Percentiles rank a stretch among this genome's conserved stretches.
These are phyloP conservation scores for Salix caprea DNA, from an alignment of 345 rosid genomes.

Conservation along the genomic window DNA sequence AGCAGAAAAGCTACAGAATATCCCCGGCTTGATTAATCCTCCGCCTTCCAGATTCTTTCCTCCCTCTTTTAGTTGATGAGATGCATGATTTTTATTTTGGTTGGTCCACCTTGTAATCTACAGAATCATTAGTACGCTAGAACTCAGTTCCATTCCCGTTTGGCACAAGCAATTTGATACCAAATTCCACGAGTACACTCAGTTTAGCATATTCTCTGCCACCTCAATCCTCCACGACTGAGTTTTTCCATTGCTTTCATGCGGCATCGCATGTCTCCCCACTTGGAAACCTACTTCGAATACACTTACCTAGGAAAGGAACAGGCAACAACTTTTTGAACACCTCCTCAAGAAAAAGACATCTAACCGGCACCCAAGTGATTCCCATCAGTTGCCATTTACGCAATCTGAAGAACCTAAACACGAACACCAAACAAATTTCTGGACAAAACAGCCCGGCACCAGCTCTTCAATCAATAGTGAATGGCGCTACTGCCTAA, in stretches of 20 bases:
- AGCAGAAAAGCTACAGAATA: background rate
- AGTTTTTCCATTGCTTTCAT: background rate
- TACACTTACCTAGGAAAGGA: slow-evolving; percentile 8
- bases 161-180: slow-evolving; percentile 9
- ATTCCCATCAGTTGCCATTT: background rate
- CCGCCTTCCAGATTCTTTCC: slow-evolving; percentile 5
- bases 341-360: slow-evolving; percentile 4
- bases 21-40: slow-evolving; percentile 1
- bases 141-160: background rate
- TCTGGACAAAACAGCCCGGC: background rate
- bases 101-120: slow-evolving; percentile 1
- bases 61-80: background rate
- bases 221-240: slow-evolving; percentile 7
- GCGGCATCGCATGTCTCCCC: slow-evolving; percentile 11
- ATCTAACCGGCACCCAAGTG: background rate
- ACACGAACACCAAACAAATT: background rate
- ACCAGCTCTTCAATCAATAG: background rate
- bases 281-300: slow-evolving; percentile 11
- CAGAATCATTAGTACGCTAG: background rate
- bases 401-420: background rate
- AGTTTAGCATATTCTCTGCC: slow-evolving; percentile 11
- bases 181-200: slow-evolving; percentile 7
- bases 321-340: slow-evolving; percentile 2
- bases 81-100: background rate
- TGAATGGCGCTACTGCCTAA: background rate